Evolutionary conservation across 495 filamentous ascomycete species (phyloP).

Genomic region (Trichoderma erinaceum): DNA sequence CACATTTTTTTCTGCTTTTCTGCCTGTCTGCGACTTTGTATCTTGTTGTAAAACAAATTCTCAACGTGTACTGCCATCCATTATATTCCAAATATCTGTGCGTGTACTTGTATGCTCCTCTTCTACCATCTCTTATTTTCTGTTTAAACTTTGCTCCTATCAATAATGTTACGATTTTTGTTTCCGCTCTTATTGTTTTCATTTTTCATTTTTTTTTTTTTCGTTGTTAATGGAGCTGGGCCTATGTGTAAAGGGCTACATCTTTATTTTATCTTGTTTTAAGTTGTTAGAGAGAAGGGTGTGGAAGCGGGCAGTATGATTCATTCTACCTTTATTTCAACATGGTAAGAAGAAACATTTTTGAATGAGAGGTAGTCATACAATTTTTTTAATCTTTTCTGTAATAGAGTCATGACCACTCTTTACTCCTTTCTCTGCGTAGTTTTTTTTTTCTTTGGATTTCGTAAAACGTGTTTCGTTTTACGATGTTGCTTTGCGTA

Average conservation of each 20-base stretch:
- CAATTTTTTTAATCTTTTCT: neutral
- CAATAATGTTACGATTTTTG: neutral
- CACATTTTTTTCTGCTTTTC: slow-evolving; percentile 24
- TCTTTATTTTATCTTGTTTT: slow-evolving; percentile 18
- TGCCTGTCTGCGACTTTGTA: slow-evolving; percentile 22
- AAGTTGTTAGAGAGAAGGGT: neutral
- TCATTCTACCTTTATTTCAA: slow-evolving; percentile 10
- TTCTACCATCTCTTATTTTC: too few species aligned
- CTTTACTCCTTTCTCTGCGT: neutral
- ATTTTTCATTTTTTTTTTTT: neutral
- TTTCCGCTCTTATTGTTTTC: neutral
- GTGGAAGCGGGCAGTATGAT: neutral
- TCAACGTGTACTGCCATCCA: slow-evolving; percentile 13
- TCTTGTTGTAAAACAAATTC: neutral
- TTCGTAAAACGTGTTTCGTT: neutral
- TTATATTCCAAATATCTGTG: slow-evolving; percentile 7
- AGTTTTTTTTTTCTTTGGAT: neutral
- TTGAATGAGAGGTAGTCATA: neutral
- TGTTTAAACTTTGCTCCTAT: neutral
- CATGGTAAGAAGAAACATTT: neutral
- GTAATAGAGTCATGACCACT: neutral
- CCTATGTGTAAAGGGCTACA: neutral
- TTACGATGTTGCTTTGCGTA: neutral
- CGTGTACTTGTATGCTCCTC: neutral
- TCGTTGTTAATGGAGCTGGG: neutral